Evolutionary conservation across 768 basidiomycete species (phyloP).

Genomic region (Scleroderma citrinum): DNA sequence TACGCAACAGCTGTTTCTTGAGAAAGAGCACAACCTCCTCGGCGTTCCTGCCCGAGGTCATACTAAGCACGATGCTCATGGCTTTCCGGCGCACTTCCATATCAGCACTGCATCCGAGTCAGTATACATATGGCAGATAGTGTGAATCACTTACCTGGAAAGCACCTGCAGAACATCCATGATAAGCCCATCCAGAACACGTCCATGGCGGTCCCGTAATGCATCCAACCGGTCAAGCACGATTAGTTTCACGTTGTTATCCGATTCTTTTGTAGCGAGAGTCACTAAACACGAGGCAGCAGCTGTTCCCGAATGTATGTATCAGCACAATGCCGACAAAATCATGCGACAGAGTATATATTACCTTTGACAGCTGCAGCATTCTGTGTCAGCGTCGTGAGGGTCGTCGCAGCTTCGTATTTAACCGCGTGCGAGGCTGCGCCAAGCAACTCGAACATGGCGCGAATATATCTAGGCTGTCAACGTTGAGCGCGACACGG

Average conservation of each 20-base stretch:
- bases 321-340: neutral
- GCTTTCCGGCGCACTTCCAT: constrained; percentile 96
- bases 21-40: constrained; percentile 95
- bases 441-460: constrained; percentile 88
- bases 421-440: constrained; percentile 90
- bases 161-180: constrained; percentile 95
- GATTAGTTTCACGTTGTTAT: constrained; percentile 98
- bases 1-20: constrained; percentile 95
- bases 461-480: constrained; percentile 89
- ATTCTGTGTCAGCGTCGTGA: constrained; percentile 92
- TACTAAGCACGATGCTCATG: constrained; percentile 80
- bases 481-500: neutral
- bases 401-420: constrained; percentile 93
- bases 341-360: constrained; percentile 3
- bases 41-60: constrained; percentile 91
- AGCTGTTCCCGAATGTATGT: constrained; percentile 39
- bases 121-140: neutral
- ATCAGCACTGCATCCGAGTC: constrained; percentile 56
- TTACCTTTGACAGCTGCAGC: constrained; percentile 92
- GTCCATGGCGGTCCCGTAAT: constrained; percentile 79
- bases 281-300: constrained; percentile 85
- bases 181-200: constrained; percentile 83
- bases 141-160: constrained; percentile 47
- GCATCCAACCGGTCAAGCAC: constrained; percentile 87
- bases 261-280: constrained; percentile 90